phyloP scores from a whole-genome alignment of 495 filamentous ascomycete genomes.

The Thermothielavioides terrestris region DNA sequence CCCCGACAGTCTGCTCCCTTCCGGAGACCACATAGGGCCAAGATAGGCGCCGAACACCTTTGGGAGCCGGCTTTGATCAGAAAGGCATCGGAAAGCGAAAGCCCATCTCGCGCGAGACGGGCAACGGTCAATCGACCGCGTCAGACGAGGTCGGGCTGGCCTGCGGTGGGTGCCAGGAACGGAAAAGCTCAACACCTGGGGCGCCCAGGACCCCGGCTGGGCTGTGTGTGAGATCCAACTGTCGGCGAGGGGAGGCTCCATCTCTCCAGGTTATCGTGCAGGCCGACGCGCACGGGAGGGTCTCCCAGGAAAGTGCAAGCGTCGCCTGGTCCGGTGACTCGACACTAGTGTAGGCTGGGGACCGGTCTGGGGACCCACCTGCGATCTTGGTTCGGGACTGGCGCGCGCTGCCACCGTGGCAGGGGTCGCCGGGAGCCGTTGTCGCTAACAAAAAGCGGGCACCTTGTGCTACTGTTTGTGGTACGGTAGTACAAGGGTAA shows the following conservation, averaged over 20 bases:
- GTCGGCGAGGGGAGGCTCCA: background rate
- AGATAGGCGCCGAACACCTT: too few species aligned
- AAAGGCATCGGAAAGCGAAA: background rate
- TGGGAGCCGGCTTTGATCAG: too few species aligned
- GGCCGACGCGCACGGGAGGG: background rate
- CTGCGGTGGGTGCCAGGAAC: background rate
- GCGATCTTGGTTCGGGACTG: background rate
- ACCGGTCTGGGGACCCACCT: background rate
- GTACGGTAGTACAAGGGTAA: background rate
- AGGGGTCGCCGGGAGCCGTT: background rate
- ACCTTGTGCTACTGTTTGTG: conserved; percentile 2
- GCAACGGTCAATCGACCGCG: background rate
- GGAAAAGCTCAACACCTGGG: too few species aligned
- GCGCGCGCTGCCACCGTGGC: background rate
- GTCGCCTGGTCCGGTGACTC: background rate
- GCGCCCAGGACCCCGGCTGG: too few species aligned
- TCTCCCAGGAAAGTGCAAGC: background rate
- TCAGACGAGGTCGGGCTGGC: background rate
- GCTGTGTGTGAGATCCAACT: background rate
- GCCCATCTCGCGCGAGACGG: too few species aligned
- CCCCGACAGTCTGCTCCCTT: background rate
- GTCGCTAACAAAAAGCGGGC: conserved; percentile 4
- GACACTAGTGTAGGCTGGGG: background rate
- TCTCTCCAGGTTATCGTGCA: too few species aligned
- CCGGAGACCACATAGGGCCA: background rate